Evolutionary conservation across 75 land plant species (phyloP).

Genomic region (Larix kaempferi): DNA sequence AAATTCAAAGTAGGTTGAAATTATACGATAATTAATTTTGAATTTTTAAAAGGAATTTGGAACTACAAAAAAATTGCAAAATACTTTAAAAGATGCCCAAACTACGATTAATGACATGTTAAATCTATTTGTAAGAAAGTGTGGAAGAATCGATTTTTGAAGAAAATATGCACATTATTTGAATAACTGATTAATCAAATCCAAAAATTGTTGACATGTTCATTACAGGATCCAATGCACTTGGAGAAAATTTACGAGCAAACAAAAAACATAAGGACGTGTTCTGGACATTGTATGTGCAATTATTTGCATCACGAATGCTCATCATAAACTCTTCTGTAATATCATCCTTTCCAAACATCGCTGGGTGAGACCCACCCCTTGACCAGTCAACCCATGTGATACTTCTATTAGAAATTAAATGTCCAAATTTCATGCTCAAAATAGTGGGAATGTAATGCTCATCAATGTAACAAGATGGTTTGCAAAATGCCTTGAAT

Average conservation of each 20-base stretch:
- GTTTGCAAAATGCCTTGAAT: conserved; percentile 53
- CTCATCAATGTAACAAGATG: conserved; percentile 67
- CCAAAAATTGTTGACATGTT: conserved; percentile 1
- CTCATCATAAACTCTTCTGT: conserved; percentile 38
- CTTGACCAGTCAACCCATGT: conserved; percentile 59
- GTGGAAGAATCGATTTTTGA: too few species aligned
- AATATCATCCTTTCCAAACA: conserved; percentile 39
- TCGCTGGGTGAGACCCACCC: conserved; percentile 61
- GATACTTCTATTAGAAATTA: conserved; percentile 46
- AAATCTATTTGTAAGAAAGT: too few species aligned
- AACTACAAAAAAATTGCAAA: too few species aligned
- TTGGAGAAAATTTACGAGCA: conserved; percentile 68
- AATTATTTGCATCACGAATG: conserved; percentile 20
- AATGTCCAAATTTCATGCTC: conserved; percentile 26
- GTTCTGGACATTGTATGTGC: conserved; percentile 37
- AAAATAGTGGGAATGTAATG: conserved; percentile 68
- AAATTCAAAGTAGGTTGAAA: too few species aligned
- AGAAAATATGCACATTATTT: too few species aligned
- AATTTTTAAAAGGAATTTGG: too few species aligned
- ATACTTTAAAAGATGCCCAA: too few species aligned
- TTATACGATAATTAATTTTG: too few species aligned
- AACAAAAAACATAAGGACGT: conserved; percentile 45
- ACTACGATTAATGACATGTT: too few species aligned
- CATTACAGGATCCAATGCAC: conserved; percentile 48
- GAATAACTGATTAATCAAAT: background rate